phyloP scores from a whole-genome alignment of 768 basidiomycete species.

The Trametes maxima region DNA sequence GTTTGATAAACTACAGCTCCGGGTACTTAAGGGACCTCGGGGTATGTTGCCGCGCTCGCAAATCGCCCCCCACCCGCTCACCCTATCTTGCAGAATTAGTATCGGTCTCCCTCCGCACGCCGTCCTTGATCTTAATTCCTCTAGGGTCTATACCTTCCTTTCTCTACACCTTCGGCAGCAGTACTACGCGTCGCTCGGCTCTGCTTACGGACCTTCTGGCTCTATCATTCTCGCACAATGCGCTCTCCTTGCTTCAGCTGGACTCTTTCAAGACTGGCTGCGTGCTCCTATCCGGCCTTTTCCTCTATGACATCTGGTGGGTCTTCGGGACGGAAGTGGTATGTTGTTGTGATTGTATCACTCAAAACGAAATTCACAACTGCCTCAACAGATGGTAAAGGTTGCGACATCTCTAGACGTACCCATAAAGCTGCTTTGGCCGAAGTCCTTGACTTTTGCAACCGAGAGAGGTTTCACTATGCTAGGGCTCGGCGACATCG shows the following conservation, averaged over 20 bases:
- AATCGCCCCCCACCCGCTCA: constrained; percentile 24
- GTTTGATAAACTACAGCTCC: constrained; percentile 50
- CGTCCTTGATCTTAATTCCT: constrained; percentile 57
- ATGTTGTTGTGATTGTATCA: constrained; percentile 34
- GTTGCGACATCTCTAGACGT: constrained; percentile 90
- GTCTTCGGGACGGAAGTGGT: constrained; percentile 89
- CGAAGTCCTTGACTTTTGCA: constrained; percentile 60
- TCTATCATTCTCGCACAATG: constrained; percentile 80
- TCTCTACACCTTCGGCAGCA: constrained; percentile 53
- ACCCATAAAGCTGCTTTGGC: constrained; percentile 92
- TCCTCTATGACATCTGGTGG: constrained; percentile 96
- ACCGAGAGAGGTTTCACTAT: constrained; percentile 71
- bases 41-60: constrained; percentile 39
- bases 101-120: constrained; percentile 55
- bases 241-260: constrained; percentile 75
- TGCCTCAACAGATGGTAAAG: constrained; percentile 73
- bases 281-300: constrained; percentile 80
- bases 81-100: constrained; percentile 34
- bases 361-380: neutral
- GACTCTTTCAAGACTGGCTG: constrained; percentile 90
- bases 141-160: constrained; percentile 65
- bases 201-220: constrained; percentile 75
- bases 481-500: constrained; percentile 91
- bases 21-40: constrained; percentile 47
- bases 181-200: constrained; percentile 55